A percentile compares a stretch with the other conserved stretches of the same genome.
phyloP scores from a whole-genome alignment of 2,329 filamentous ascomycete species.

The Stagonosporopsis chrysanthemi region DNA sequence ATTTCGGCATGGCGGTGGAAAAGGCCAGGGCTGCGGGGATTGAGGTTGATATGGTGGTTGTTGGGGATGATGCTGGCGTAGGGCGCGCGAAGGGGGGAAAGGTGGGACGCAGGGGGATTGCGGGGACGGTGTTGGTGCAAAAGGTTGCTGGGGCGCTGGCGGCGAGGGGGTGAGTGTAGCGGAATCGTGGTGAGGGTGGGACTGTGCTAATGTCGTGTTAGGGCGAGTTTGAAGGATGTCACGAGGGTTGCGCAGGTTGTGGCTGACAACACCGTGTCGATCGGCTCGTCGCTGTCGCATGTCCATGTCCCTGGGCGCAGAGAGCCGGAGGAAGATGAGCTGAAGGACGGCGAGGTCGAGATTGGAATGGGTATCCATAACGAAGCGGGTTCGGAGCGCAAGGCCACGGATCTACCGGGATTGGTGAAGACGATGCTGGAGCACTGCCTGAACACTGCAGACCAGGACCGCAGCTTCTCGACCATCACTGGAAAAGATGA shows the following conservation, averaged over 20 bases:
- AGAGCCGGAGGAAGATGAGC: conserved; percentile 63
- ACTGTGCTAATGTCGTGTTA: conserved; percentile 26
- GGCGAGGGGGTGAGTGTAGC: conserved; percentile 64
- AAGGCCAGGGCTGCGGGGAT: conserved; percentile 84
- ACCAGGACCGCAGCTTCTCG: conserved; percentile 75
- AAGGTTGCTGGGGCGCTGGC: conserved; percentile 89
- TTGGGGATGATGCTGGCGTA: conserved; percentile 91
- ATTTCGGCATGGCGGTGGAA: conserved; percentile 93
- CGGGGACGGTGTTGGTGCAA: conserved; percentile 87
- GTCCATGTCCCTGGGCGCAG: conserved; percentile 90
- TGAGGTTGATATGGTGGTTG: conserved; percentile 85
- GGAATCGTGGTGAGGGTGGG: background rate
- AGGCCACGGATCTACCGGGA: conserved; percentile 51
- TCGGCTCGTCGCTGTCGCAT: conserved; percentile 85
- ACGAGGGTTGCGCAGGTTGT: conserved; percentile 73
- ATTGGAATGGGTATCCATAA: conserved; percentile 81
- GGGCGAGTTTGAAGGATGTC: conserved; percentile 70
- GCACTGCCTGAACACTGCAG: conserved; percentile 67
- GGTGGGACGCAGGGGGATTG: conserved; percentile 88
- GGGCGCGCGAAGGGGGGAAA: conserved; percentile 84
- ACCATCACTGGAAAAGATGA: conserved; percentile 67
- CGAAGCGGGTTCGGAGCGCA: conserved; percentile 60
- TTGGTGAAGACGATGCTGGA: conserved; percentile 67
- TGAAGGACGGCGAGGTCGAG: conserved; percentile 68
- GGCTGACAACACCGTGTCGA: conserved; percentile 79